phyloP scores from a whole-genome alignment of 2,329 filamentous ascomycete species.

The Zelopaecilomyces penicillatus region DNA sequence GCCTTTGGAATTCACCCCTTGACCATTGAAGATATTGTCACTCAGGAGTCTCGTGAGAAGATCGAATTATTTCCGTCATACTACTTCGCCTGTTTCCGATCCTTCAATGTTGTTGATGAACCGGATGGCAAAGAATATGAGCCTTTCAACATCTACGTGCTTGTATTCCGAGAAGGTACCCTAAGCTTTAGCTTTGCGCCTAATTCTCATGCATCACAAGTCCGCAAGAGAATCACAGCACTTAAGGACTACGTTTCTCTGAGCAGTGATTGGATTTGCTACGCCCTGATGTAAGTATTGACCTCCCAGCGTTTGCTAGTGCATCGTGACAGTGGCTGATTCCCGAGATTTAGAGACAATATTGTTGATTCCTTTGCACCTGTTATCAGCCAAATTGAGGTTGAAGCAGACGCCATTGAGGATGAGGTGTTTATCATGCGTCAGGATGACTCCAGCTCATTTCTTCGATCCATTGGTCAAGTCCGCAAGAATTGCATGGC shows the following conservation, averaged over 20 bases:
- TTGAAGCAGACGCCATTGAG: constrained; percentile 86
- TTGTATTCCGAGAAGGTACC: constrained; percentile 92
- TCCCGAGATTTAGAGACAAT: constrained; percentile 63
- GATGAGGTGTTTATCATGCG: constrained; percentile 91
- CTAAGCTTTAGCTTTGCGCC: constrained; percentile 89
- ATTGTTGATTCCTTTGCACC: constrained; percentile 95
- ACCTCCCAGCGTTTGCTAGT: constrained; percentile 17
- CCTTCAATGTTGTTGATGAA: constrained; percentile 73
- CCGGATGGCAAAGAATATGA: constrained; percentile 77
- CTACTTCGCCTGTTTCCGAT: constrained; percentile 96
- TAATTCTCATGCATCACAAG: constrained; percentile 79
- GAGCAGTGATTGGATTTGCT: constrained; percentile 98
- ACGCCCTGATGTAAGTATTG: constrained; percentile 75
- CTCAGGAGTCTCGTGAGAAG: constrained; percentile 93
- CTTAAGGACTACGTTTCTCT: constrained; percentile 92
- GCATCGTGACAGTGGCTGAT: background rate
- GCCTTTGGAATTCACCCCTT: constrained; percentile 93
- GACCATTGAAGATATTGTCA: constrained; percentile 92
- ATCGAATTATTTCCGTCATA: constrained; percentile 96
- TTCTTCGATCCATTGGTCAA: constrained; percentile 80
- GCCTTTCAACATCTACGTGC: constrained; percentile 91
- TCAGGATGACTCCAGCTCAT: constrained; percentile 78
- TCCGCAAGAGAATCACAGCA: constrained; percentile 83
- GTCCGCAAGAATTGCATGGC: constrained; percentile 93
- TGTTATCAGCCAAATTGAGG: constrained; percentile 77